Percentiles rank a stretch among this genome's conserved stretches.
Conservation (phyloP, 2,329 filamentous ascomycete species). For the Hypomyces rosellus region DNA sequence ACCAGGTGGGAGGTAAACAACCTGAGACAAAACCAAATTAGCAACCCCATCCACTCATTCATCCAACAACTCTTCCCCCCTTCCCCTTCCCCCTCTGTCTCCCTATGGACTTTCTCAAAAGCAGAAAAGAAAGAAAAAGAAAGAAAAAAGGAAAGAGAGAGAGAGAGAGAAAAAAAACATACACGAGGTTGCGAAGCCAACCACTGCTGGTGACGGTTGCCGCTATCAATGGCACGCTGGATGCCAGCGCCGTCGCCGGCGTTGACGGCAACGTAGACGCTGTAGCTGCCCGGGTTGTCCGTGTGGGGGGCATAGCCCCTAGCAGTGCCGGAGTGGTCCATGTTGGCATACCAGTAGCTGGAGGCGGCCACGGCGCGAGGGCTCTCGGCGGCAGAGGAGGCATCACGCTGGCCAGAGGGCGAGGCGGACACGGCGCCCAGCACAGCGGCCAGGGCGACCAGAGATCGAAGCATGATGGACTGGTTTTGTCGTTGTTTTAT, state of each 20-base stretch:
- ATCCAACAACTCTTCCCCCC: no score
- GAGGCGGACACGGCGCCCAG: constrained; percentile 15
- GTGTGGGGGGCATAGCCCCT: constrained; percentile 36
- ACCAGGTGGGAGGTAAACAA: constrained; percentile 34
- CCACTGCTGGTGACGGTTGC: constrained; percentile 30
- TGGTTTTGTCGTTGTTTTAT: neutral
- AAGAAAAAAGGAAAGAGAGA: no score
- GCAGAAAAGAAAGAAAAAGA: no score
- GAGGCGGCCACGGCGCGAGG: constrained; percentile 6
- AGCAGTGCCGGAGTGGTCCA: constrained; percentile 31
- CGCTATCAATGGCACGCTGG: constrained; percentile 33
- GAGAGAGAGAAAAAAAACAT: no score
- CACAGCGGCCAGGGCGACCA: constrained; percentile 11
- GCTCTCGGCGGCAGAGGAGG: neutral
- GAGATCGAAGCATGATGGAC: constrained; percentile 13
- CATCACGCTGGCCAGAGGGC: constrained; percentile 5
- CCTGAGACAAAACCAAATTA: no score
- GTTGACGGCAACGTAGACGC: constrained; percentile 31
- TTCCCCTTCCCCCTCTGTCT: no score
- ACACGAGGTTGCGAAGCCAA: constrained; percentile 37
- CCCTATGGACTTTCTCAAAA: no score
- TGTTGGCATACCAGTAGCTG: constrained; percentile 36
- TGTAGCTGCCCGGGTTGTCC: constrained; percentile 29
- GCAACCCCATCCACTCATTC: no score
- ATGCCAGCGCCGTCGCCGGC: constrained; percentile 32